Evolutionary conservation across 75 land plant genomes (phyloP), one percentile per base, ranked within the genome.

Genomic region (Chamaecyparis obtusa): DNA sequence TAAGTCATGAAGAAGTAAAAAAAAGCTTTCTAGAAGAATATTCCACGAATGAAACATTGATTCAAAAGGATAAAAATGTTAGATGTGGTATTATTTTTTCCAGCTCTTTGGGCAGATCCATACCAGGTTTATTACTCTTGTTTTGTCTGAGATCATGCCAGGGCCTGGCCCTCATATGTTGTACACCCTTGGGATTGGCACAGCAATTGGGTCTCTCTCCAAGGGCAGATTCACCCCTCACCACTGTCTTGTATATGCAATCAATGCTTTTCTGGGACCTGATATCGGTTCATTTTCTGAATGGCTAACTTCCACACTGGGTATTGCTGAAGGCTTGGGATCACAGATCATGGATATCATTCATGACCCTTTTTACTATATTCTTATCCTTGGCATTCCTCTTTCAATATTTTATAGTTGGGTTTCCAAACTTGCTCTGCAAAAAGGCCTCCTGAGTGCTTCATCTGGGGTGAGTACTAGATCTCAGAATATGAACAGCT

Each of bases 131-230:
- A 2, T 57, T 17, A 17, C 3, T 5, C 24, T 57, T 19, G 64
- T 57, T 57, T 24, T 64, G 69, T 64, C 27, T 64, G n/a, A 64
- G 69, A 81, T 46, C 32, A 95, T 95, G 96, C 96, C 96, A 81
- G 96, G 96, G 6, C 96, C 96, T 0, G 96, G 96, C 14, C 93
- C 96, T n/a, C 96, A 95, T 92, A 86, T 91, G 90, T 88, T 93
- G 89, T 95, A 94, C 93, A 91, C 95, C 15, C 89, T 94, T 85
- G 87, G 88, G 8, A 83, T 89, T 14, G 94, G 95, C 33, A 57
- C 91, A 75, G 95, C 84, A 7, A 90, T 95, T 27, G 89, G 88
- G 82, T 56, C 60, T 64, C 17, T 92, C 37, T 86, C 95, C 35
- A 81, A 79, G 37, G 95, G 94, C 46, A 54, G 92, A 13, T 95